Base-by-base conservation (phyloP, 169 alveolate species). In the Pseudocohnilembus persalinus region DNA sequence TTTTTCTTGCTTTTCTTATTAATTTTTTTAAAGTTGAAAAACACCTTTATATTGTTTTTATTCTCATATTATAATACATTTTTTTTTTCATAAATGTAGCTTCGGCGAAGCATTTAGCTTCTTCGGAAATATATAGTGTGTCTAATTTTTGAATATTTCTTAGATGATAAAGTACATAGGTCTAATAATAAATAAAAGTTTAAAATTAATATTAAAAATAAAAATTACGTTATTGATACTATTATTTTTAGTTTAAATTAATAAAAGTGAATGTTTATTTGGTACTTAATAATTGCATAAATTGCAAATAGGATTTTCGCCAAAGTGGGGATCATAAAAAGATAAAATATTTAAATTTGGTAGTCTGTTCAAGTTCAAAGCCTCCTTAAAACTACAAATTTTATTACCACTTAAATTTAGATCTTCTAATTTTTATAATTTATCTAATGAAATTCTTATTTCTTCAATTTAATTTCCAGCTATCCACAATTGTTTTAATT, bases 41-140 rank as follows among this genome's bases (percentile, higher is more conserved):
- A 35, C 93, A 86, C 32, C 97, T 84, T 74, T 93, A 78, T 83
- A 93, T 89, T 1, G 96, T 93, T 84, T 94, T 94, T 1, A 94
- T 93, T 74, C 95, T 75, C 97, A 94, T 94, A 76, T 92, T 92
- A 77, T 94, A 94, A 84, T 93, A 94, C 96, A 94, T 91, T 76
- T 94, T 85, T 81, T 94, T 94, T 86, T 93, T 93, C 95, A 94
- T 88, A 88, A 92, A 94, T 0, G 97, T 94, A 0, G 92, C 91
- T 78, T 94, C 96, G 27, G 97, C 96, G 73, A 87, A 90, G 1
- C 89, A 49, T 72, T 89, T 89, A 15, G 95, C 92, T 27, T 94
- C 96, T 31, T 91, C 95, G 31, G 94, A 84, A 26, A 94, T 91
- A 0, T 73, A 68, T 29, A 87, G 79, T 29, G 94, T 88, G 76